Conservation (phyloP, 352 stramenopile genomes). For the Phytopythium boreale region DNA sequence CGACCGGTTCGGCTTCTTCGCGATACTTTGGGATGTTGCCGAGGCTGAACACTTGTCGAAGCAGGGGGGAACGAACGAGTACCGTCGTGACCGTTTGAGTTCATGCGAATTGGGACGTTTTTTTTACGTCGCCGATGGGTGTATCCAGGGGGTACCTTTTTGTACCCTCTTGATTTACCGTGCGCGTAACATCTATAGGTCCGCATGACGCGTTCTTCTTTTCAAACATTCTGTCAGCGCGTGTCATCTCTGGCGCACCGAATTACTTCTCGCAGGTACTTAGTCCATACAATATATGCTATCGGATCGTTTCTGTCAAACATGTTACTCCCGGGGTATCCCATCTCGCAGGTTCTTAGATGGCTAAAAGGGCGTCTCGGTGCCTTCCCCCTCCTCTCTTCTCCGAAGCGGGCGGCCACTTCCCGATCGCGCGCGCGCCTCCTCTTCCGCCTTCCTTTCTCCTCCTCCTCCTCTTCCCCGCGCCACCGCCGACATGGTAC, state of each 20-base stretch:
- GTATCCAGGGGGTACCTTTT: background rate
- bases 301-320: background rate
- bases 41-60: constrained; percentile 4
- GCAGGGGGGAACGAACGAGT: background rate
- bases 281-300: background rate
- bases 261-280: background rate
- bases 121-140: too few relatives aligned
- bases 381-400: background rate
- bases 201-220: background rate
- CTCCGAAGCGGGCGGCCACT: background rate
- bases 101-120: too few relatives aligned
- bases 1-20: background rate
- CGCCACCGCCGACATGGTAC: constrained; percentile 37
- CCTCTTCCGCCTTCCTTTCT: background rate
- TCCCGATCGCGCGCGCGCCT: background rate
- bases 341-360: background rate
- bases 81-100: background rate
- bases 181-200: background rate
- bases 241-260: background rate
- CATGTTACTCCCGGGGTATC: background rate
- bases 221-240: background rate
- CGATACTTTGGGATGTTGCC: background rate
- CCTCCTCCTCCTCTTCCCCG: constrained; percentile 6
- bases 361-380: background rate
- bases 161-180: too few relatives aligned